Evolutionary conservation across 2,329 filamentous ascomycete genomes (phyloP), one percentile per base, ranked within the genome.

Genomic region (Orbilia oligospora): DNA sequence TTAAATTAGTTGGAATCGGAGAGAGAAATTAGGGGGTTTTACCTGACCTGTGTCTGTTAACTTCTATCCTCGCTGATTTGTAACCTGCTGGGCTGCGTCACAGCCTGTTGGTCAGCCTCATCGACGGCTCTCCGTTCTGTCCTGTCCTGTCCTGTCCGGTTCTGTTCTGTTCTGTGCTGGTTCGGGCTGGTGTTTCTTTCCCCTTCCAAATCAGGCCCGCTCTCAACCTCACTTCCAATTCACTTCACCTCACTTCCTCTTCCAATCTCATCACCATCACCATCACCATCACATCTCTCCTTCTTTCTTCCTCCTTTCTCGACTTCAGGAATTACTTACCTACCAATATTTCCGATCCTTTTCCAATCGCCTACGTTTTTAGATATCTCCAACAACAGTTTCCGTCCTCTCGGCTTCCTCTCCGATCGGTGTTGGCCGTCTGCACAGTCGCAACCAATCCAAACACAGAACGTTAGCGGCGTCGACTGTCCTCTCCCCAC

Each of bases 391-490:
- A n/a, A 20, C n/a, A n/a, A n/a, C n/a, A n/a, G n/a, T n/a, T n/a
- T 61, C 22, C 46, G 6, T 18, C 49, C 63, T 67, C 48, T 55
- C 69, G 69, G 46, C 58, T 41, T 63, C 36, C 27, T 30, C 61
- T 72, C 70, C 70, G 70, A 73, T 67, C 70, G 70, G 68, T 71
- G 69, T 72, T 72, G 69, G 41, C 38, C 27, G 56, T 20, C 61
- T 51, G 56, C 51, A 27, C 70, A 67, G 61, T 67, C 41, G 70
- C 61, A 67, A n/a, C 70, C 63, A 56, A 61, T 73, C 63, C 70
- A 30, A 24, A 44, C 61, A 67, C 5, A 49, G 46, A 48, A 56
- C 69, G 8, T 33, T 33, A 49, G 38, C 64, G 49, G 49, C 61
- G 36, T 72, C 46, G 58, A 55, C 56, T 48, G 53, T 48, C 20